Evolutionary conservation across 2,329 filamentous ascomycete genomes (phyloP).

Genomic region (Colletotrichum destructivum): DNA sequence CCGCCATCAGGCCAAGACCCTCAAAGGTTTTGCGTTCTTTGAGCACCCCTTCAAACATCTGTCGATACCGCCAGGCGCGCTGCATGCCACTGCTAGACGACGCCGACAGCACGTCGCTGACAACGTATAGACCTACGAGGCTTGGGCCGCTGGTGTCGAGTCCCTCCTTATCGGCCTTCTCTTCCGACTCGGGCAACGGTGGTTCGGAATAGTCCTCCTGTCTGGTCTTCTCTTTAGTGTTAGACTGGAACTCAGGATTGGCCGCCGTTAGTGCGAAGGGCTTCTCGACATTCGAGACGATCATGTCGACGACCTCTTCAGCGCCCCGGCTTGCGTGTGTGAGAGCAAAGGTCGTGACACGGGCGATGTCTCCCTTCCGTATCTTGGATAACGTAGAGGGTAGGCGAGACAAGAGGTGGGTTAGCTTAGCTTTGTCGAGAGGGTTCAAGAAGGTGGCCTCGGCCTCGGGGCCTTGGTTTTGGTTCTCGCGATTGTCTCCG

Average conservation of each 20-base stretch:
- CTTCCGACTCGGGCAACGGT: slow-evolving; percentile 55
- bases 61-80: slow-evolving; percentile 89
- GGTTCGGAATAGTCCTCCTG: slow-evolving; percentile 55
- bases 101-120: slow-evolving; percentile 84
- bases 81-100: slow-evolving; percentile 82
- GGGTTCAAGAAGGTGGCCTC: slow-evolving; percentile 83
- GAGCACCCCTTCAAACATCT: slow-evolving; percentile 83
- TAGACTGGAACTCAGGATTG: slow-evolving; percentile 59
- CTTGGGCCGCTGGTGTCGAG: slow-evolving; percentile 80
- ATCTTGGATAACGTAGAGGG: slow-evolving; percentile 82
- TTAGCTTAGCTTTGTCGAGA: slow-evolving; percentile 85
- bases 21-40: slow-evolving; percentile 80
- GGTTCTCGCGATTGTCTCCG: slow-evolving; percentile 69
- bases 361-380: slow-evolving; percentile 87
- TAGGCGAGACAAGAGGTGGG: slow-evolving; percentile 86
- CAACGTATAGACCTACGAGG: slow-evolving; percentile 84
- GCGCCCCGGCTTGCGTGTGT: slow-evolving; percentile 87
- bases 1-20: slow-evolving; percentile 80
- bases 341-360: slow-evolving; percentile 90
- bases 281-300: slow-evolving; percentile 84
- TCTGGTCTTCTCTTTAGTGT: slow-evolving; percentile 46
- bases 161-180: slow-evolving; percentile 59
- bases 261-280: slow-evolving; percentile 83
- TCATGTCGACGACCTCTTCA: slow-evolving; percentile 91
- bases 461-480: slow-evolving; percentile 57